Conservation (phyloP, 2,329 filamentous ascomycete genomes). For the Parastagonospora avenae region DNA sequence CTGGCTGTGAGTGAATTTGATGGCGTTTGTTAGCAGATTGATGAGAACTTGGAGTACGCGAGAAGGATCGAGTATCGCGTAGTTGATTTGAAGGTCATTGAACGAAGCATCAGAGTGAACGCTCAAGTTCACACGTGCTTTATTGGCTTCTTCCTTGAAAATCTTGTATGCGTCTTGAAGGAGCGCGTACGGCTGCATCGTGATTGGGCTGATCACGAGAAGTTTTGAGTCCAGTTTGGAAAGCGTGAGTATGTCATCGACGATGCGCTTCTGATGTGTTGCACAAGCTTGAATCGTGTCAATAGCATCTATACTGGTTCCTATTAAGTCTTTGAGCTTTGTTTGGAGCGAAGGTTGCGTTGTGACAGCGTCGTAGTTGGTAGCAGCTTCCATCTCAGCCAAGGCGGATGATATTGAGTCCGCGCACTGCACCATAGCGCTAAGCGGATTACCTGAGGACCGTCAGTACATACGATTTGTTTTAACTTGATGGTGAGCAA, state of each 20-base stretch:
- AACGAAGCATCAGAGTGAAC: constrained; percentile 17
- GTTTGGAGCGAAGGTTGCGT: constrained; percentile 17
- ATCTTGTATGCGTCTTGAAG: constrained; percentile 25
- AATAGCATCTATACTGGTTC: constrained; percentile 36
- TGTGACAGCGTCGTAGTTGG: constrained; percentile 14
- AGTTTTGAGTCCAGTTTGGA: constrained; percentile 40
- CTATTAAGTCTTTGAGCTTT: constrained; percentile 20
- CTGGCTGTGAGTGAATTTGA: constrained; percentile 32
- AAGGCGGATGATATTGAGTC: too few species aligned
- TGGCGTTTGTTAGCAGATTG: constrained; percentile 39
- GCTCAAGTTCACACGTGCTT: constrained; percentile 13
- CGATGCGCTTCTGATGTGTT: constrained; percentile 43
- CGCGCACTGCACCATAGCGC: too few species aligned
- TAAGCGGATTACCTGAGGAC: too few species aligned
- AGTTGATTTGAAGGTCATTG: constrained; percentile 12
- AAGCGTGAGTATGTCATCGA: constrained; percentile 43
- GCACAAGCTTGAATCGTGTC: constrained; percentile 50
- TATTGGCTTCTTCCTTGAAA: constrained; percentile 25
- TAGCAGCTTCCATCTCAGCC: too few species aligned
- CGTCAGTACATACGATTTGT: too few species aligned
- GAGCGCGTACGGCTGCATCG: constrained; percentile 29
- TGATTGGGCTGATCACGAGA: constrained; percentile 44
- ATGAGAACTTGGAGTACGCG: constrained; percentile 32
- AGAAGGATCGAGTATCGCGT: constrained; percentile 17
- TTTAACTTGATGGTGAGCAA: neutral